Evolutionary conservation across 257 asterid species (phyloP).

Genomic region (Cruciata laevipes): DNA sequence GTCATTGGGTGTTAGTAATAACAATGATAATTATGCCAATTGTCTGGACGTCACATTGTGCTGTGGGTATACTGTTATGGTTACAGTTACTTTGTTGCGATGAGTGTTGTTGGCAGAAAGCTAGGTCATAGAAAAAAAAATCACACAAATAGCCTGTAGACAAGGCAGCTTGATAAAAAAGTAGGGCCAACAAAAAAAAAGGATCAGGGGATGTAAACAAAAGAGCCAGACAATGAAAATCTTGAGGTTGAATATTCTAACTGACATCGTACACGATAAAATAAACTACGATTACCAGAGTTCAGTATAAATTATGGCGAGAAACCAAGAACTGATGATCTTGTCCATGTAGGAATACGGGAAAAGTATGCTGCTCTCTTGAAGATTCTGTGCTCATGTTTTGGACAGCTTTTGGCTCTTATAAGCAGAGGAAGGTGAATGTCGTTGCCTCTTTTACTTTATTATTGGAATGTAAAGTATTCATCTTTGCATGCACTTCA

Average conservation of each 20-base stretch:
- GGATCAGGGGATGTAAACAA: not conserved
- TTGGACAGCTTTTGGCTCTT: slow-evolving; percentile 44
- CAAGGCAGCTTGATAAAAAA: not conserved
- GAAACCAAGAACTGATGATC: not conserved
- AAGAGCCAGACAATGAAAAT: too few relatives aligned
- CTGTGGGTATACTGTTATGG: not conserved
- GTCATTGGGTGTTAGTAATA: too few relatives aligned
- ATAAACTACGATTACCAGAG: too few relatives aligned
- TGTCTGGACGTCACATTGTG: not conserved
- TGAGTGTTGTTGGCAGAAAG: not conserved
- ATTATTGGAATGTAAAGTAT: not conserved
- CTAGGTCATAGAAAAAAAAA: not conserved
- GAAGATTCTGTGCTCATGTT: slow-evolving; percentile 49
- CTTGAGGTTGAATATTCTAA: too few relatives aligned
- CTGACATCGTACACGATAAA: too few relatives aligned
- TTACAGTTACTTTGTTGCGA: not conserved
- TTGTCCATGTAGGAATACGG: slow-evolving; percentile 48
- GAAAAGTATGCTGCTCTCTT: slow-evolving; percentile 41
- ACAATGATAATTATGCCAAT: not conserved
- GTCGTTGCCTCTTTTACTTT: slow-evolving; percentile 13
- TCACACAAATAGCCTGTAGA: not conserved
- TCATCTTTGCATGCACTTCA: not conserved
- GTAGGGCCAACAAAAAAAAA: not conserved
- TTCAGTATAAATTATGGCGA: not conserved
- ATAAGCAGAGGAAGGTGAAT: slow-evolving; percentile 59